Percentiles rank a stretch among this genome's conserved stretches.
These are phyloP conservation scores for Diaporthe batatas DNA, from an alignment of 2,329 filamentous ascomycete species.

Conservation along the genomic window DNA sequence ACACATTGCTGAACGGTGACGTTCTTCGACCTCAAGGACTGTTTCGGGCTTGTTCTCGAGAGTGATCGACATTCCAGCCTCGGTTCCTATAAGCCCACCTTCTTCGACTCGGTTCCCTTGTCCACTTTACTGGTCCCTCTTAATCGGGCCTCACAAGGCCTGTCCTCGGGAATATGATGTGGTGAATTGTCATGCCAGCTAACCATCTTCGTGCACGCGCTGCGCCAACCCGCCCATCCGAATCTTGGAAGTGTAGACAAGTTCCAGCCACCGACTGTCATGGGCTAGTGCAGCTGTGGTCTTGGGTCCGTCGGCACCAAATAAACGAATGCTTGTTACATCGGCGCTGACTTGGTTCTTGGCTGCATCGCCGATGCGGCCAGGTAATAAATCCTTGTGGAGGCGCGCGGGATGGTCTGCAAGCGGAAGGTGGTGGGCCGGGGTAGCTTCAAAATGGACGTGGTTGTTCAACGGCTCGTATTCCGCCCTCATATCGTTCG, in stretches of 20 bases:
- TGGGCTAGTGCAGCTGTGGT: too few species aligned
- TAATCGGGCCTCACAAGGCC: too few species aligned
- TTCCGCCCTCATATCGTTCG: neutral
- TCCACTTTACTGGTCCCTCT: too few species aligned
- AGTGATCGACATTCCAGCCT: too few species aligned
- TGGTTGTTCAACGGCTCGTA: neutral
- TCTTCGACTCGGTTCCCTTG: too few species aligned
- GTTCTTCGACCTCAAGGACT: too few species aligned
- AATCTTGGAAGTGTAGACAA: neutral
- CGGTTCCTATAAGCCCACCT: too few species aligned
- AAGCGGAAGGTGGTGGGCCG: conserved; percentile 18
- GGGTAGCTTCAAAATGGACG: conserved; percentile 1
- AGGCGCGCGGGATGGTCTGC: conserved; percentile 14
- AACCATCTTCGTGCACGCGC: neutral
- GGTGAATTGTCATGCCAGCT: neutral
- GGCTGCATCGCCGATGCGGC: neutral
- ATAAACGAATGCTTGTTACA: neutral
- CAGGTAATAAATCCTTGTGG: neutral
- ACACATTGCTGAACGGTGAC: too few species aligned
- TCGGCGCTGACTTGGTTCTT: neutral
- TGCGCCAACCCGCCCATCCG: neutral
- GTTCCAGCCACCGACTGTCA: neutral
- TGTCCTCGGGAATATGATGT: too few species aligned
- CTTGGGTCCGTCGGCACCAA: neutral
- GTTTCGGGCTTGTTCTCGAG: too few species aligned